Evolutionary conservation across 2,329 filamentous ascomycete species (phyloP), one percentile per base, ranked within the genome.

Genomic region (Allantophomopsis cytisporea): DNA sequence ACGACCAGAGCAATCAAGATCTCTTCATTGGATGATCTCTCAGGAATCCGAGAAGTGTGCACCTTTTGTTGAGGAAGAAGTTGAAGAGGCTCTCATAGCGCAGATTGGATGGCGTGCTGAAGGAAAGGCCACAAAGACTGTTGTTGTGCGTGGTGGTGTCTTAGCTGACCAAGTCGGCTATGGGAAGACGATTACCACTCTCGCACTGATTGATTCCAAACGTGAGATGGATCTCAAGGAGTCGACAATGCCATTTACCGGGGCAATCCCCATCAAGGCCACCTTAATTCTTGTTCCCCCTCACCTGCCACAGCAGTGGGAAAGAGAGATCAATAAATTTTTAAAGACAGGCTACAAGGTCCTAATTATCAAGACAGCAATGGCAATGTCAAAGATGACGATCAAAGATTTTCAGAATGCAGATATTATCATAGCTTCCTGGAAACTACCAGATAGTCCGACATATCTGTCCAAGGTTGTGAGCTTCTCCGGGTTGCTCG

Each of bases 131-230:
- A 47, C 63, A 42, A 52, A 60, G 30, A 17, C 53, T n/a, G 37
- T 60, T 39, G 30, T 43, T 23, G 44, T 77, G 32, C 65, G 64
- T 14, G 77, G 78, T 11, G 78, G 77, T 5, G 63, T 82, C 14
- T 60, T 80, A 28, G 76, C 76, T 2, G 75, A 80, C 48, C 64
- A 73, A 35, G 74, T 80, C 28, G 76, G 73, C 0, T 82, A 77
- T 49, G 79, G 79, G 0, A 83, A 83, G 49, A 83, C 78, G 0
- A 68, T 75, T 2, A 68, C 71, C 0, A 68, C 66, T 2, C 60
- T 82, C 11, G 74, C 64, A 1, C 54, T 81, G 7, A 66, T 80
- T 21, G 61, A 71, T 30, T 54, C 58, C 4, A 62, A 43, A n/a
- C 21, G 21, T 15, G n/a, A 31, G 6, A 23, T 31, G 10, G 46